A percentile compares a stretch with the other conserved stretches of the same genome.
These are phyloP conservation scores for Metarhizium rileyi DNA, from an alignment of 2,329 filamentous ascomycete species.

Conservation along the genomic window DNA sequence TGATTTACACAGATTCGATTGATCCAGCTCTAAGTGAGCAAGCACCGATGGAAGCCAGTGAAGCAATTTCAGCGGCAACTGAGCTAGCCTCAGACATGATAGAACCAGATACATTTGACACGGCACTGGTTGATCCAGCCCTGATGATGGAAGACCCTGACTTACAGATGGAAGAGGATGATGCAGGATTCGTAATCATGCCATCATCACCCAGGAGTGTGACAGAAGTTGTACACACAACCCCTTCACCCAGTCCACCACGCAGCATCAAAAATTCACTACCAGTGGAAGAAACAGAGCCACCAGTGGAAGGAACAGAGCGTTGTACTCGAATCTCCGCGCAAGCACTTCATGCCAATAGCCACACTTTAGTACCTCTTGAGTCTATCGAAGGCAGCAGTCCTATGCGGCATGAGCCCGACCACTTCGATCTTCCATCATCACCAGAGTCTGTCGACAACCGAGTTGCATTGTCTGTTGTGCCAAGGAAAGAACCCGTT, in stretches of 20 bases:
- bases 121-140: neutral
- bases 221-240: neutral
- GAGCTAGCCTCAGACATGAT: neutral
- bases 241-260: conserved; percentile 4
- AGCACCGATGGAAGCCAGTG: neutral
- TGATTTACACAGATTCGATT: neutral
- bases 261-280: neutral
- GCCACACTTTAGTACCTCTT: neutral
- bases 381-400: neutral
- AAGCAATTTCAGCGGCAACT: neutral
- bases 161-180: neutral
- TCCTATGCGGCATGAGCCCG: neutral
- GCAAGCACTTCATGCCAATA: neutral
- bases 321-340: neutral
- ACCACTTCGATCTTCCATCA: conserved; percentile 5
- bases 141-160: neutral
- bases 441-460: conserved; percentile 1
- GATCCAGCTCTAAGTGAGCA: neutral
- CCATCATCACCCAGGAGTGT: conserved; percentile 1
- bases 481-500: neutral
- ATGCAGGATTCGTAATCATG: conserved; percentile 1
- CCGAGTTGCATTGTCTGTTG: neutral
- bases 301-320: neutral
- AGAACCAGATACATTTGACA: neutral
- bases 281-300: neutral